Base-by-base conservation (phyloP, 1,139 yeast genomes). In the Hyphopichia khmerensis region DNA sequence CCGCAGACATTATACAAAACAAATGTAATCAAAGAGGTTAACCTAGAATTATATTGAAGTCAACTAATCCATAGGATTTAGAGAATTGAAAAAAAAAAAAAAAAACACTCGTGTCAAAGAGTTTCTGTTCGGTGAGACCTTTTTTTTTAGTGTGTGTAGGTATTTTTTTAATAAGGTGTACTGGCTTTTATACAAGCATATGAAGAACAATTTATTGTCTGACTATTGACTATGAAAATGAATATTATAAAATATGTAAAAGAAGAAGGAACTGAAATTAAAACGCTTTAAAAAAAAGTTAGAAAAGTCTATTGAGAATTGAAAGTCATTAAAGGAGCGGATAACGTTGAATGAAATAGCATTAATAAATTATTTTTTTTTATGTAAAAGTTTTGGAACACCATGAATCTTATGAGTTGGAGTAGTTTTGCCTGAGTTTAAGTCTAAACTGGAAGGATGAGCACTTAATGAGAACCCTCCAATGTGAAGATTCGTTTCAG, bases 311-410 rank as follows among this genome's bases (percentile, higher is more conserved):
- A 21, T 21, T 5, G 24, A 27, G 31, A 27, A 27, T 14, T 27
- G 31, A 27, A 27, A 7, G 10, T 27, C 31, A 11, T 27, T 27
- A 21, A 27, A 27, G 31, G 31, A 27, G 31, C 5, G 31, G 10
- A 11, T 27, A 7, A 27, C 10, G 31, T 13, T 14, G 10, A 27
- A 21, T 6, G 24, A 6, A 8, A 21, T 8, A 21, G n/a, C n/a
- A n/a, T n/a, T 8, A 8, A 8, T 21, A 21, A 21, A 21, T 32
- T 39, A 34, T 21, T 39, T 39, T 19, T 39, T 33, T 19, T 34
- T 39, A 19, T 39, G n/a, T 13, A 39, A 29, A 15, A 27, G 27
- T 35, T 39, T 39, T 3, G 41, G 33, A n/a, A 39, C 36, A 13
- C 36, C 41, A 16, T 39, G 41, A 18, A 34, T 33, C 23, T 39